These are phyloP conservation scores for Lunasporangiospora selenospora DNA, from an alignment of 192 early-diverging fungal species.

Conservation along the genomic window DNA sequence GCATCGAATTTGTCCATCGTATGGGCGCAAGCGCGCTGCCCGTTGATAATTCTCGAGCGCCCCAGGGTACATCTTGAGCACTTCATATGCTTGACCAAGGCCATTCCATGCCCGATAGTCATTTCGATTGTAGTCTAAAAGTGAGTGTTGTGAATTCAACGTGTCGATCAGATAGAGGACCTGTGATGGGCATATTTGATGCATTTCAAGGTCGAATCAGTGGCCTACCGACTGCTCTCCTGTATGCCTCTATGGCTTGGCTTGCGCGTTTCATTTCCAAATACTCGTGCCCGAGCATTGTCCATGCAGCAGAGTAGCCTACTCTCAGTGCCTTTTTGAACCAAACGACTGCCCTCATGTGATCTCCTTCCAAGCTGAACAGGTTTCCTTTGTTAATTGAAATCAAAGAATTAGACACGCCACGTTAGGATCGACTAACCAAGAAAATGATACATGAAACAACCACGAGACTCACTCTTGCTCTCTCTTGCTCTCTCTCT, in stretches of 20 bases:
- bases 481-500: no score
- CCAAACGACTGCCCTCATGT: constrained; percentile 80
- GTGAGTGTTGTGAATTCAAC: neutral
- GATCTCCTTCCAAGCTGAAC: constrained; percentile 74
- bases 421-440: no score
- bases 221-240: constrained; percentile 68
- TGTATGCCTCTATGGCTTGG: constrained; percentile 86
- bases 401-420: neutral
- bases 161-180: neutral
- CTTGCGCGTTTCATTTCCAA: constrained; percentile 86
- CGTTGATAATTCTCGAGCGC: constrained; percentile 79
- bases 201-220: neutral
- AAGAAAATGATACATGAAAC: constrained; percentile 1
- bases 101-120: constrained; percentile 92
- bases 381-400: no score
- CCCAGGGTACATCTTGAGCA: constrained; percentile 78
- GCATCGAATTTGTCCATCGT: constrained; percentile 82
- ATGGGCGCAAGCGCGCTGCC: constrained; percentile 69
- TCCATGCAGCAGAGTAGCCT: constrained; percentile 78
- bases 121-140: constrained; percentile 64
- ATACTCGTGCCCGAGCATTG: constrained; percentile 92
- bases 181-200: constrained; percentile 1
- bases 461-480: no score
- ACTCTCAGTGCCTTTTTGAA: constrained; percentile 84
- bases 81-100: constrained; percentile 88